These are phyloP conservation scores for Fusarium miscanthi DNA, from an alignment of 2,329 filamentous ascomycete genomes.

Conservation along the genomic window DNA sequence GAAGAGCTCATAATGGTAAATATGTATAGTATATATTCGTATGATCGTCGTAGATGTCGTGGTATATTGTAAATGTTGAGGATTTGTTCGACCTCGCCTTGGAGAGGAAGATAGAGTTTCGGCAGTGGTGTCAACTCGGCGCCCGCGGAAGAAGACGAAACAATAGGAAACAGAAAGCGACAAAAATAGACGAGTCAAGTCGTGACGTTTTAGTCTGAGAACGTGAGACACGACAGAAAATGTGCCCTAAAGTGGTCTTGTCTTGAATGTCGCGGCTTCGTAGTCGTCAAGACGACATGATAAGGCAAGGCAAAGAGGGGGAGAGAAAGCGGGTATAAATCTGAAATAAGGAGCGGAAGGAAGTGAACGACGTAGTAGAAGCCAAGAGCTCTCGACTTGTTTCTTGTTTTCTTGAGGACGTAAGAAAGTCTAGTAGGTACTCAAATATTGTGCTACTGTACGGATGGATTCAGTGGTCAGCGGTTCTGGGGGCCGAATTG, in stretches of 20 bases:
- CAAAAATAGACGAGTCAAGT: constrained; percentile 11
- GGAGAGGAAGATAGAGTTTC: not conserved
- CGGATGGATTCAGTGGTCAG: not conserved
- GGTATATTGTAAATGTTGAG: constrained; percentile 3
- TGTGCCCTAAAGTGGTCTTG: constrained; percentile 4
- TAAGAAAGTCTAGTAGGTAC: not conserved
- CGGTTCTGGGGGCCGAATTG: constrained; percentile 5
- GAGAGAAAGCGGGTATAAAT: not conserved
- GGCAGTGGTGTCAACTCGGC: constrained; percentile 1
- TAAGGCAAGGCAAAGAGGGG: not conserved
- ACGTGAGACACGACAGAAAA: constrained; percentile 17
- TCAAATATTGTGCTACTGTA: not conserved
- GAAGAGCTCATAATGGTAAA: constrained; percentile 45
- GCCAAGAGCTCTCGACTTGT: constrained; percentile 31
- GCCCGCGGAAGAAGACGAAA: constrained; percentile 6
- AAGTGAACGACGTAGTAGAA: constrained; percentile 17
- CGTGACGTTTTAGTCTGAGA: constrained; percentile 3
- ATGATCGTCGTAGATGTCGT: not conserved
- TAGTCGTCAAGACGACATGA: constrained; percentile 7
- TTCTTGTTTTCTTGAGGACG: constrained; percentile 3
- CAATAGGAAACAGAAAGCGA: not conserved
- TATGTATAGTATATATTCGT: not conserved
- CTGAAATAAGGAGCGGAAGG: not conserved
- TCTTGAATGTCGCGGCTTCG: not conserved
- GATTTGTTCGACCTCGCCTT: constrained; percentile 11